Conservation (phyloP, 306 rosid species). For the Casuarina glauca region DNA sequence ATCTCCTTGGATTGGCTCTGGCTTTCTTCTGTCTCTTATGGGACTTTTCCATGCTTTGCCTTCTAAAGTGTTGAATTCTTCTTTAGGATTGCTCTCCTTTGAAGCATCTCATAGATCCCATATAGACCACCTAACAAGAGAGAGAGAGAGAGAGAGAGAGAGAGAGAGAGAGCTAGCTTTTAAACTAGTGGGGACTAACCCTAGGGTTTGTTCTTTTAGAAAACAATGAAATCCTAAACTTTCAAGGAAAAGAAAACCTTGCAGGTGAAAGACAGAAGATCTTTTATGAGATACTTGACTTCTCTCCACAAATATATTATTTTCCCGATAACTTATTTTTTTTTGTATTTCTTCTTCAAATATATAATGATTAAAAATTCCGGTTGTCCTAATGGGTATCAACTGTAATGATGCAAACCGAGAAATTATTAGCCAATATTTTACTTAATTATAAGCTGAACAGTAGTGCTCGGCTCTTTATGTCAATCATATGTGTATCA, state of each 20-base stretch:
- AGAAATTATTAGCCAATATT: constrained; percentile 2
- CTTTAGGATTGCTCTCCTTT: constrained; percentile 35
- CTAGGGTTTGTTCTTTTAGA: background rate
- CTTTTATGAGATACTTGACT: constrained; percentile 10
- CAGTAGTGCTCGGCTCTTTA: constrained; percentile 22
- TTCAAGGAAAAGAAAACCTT: constrained; percentile 15
- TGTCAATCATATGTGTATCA: constrained; percentile 54
- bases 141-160: background rate
- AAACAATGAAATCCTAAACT: constrained; percentile 11
- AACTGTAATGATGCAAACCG: constrained; percentile 4
- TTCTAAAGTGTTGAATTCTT: background rate
- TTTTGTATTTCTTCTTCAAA: background rate
- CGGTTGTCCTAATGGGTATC: background rate
- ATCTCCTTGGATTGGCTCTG: background rate
- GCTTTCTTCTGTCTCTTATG: background rate
- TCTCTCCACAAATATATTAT: background rate
- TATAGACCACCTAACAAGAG: constrained; percentile 1
- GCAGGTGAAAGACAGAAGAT: background rate
- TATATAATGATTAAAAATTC: background rate
- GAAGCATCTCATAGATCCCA: constrained; percentile 34
- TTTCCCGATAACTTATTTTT: too few species aligned
- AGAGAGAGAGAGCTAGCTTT: background rate
- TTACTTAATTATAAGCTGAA: constrained; percentile 12
- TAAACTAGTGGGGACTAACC: constrained; percentile 5
- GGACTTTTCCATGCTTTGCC: constrained; percentile 12